Base-by-base conservation (phyloP, 2,329 filamentous ascomycete genomes). In the Fusarium nisikadoi region DNA sequence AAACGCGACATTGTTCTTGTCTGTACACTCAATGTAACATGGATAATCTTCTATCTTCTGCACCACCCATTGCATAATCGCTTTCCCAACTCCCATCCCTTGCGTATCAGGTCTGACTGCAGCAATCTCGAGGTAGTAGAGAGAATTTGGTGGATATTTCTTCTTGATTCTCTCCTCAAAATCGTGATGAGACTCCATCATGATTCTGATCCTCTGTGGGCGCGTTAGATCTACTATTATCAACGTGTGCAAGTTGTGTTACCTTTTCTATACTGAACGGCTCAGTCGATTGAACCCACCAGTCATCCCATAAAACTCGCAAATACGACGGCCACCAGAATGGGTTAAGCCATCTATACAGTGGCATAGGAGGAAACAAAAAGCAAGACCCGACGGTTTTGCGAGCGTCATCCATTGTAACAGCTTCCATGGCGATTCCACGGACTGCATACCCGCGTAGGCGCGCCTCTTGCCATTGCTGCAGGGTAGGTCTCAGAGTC, bases 211-310 rank as follows among this genome's bases (percentile, higher is more conserved):
- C 19, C 38, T 23, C 52, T 55, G 4, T 2, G 12, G 20, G 9
- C 6, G 8, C 11, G 17, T 38, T 27, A 25, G n/a, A 9, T 13
- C 7, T 2, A 0, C 12, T 17, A 16, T 2, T 3, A 25, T 13
- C 13, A 5, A 13, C 4, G 2, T 4, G 23, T 45, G 0, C 3
- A 13, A 19, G 11, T 45, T 27, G 7, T 13, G 8, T 14, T 5
- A 55, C 52, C 38, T 55, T 43, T 20, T 25, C 20, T 8, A 10
- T 12, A 19, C 13, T 17, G 16, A 43, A 55, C 1, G 38, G 52
- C 3, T 55, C 52, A 7, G 13, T 14, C 10, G 38, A 38, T 1
- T 20, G 19, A 0, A 16, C 8, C 38, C n/a, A 42, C 27, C 38
- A 33, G 0, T 20, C 38, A 23, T 43, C 38, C 52, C 52, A 33